These are phyloP conservation scores for Saccharomyces pastorianus DNA, from an alignment of 1,139 yeast genomes.

Conservation along the genomic window DNA sequence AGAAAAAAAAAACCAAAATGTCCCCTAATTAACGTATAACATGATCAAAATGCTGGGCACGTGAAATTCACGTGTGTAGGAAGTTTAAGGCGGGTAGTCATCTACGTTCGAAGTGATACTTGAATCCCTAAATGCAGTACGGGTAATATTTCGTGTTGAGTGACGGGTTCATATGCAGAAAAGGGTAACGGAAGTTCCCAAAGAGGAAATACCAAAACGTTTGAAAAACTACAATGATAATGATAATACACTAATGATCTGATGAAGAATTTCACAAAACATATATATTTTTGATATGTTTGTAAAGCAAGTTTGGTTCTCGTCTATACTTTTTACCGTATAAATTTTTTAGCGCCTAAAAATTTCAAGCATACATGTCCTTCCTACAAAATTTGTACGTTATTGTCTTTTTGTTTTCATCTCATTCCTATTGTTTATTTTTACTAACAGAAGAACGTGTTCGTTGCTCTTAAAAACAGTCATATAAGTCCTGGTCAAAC, in stretches of 20 bases:
- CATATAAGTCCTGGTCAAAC: constrained; percentile 33
- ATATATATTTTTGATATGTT: neutral
- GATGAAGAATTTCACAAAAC: neutral
- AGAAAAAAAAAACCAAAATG: neutral
- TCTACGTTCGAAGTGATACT: no score
- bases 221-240: neutral
- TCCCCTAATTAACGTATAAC: neutral
- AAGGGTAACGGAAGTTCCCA: neutral
- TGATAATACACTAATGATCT: neutral
- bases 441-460: neutral
- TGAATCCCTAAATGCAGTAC: no score
- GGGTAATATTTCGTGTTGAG: no score
- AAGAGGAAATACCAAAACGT: neutral
- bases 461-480: constrained; percentile 8
- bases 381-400: constrained; percentile 29
- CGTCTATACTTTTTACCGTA: no score
- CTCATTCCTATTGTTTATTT: constrained; percentile 1
- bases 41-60: neutral
- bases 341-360: neutral
- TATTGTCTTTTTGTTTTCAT: neutral
- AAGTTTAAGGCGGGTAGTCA: no score
- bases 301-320: neutral
- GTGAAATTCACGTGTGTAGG: neutral
- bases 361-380: constrained; percentile 15
- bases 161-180: no score